A percentile compares a stretch with the other conserved stretches of the same genome.
Conservation (phyloP, 1,284 basidiomycete genomes). For the Peniophora sp. region DNA sequence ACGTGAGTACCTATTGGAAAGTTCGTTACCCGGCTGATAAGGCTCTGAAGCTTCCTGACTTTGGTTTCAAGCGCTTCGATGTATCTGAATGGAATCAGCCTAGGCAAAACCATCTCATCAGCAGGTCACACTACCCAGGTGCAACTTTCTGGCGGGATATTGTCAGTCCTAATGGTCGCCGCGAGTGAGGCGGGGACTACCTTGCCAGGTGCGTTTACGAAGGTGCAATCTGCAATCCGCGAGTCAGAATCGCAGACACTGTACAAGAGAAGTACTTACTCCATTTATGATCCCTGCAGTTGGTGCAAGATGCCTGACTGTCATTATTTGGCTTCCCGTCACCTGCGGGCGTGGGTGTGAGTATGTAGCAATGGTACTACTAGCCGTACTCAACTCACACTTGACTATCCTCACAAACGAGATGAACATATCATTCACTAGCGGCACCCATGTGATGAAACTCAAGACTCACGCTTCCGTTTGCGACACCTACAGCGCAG, state of each 20-base stretch:
- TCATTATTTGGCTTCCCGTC: too few species aligned
- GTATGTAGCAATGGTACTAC: background rate
- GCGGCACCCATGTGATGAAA: background rate
- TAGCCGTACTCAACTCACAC: background rate
- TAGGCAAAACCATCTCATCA: background rate
- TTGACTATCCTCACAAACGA: background rate
- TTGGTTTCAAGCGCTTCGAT: background rate
- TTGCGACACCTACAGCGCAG: background rate
- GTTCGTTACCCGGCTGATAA: background rate
- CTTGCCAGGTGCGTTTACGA: background rate
- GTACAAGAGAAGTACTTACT: too few species aligned
- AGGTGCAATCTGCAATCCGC: background rate
- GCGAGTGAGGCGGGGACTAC: background rate
- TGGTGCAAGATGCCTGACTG: too few species aligned
- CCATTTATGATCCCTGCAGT: too few species aligned
- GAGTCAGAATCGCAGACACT: too few species aligned
- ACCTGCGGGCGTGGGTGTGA: background rate
- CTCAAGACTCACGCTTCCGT: background rate
- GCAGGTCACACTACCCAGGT: background rate
- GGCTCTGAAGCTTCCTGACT: background rate
- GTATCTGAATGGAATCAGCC: background rate
- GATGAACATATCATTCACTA: background rate
- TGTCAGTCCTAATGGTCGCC: background rate
- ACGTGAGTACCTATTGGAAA: background rate
- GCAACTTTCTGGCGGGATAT: background rate